A percentile compares a stretch with the other conserved stretches of the same genome.
These are phyloP conservation scores for Albugo laibachii DNA, from an alignment of 352 stramenopile genomes.

Conservation along the genomic window DNA sequence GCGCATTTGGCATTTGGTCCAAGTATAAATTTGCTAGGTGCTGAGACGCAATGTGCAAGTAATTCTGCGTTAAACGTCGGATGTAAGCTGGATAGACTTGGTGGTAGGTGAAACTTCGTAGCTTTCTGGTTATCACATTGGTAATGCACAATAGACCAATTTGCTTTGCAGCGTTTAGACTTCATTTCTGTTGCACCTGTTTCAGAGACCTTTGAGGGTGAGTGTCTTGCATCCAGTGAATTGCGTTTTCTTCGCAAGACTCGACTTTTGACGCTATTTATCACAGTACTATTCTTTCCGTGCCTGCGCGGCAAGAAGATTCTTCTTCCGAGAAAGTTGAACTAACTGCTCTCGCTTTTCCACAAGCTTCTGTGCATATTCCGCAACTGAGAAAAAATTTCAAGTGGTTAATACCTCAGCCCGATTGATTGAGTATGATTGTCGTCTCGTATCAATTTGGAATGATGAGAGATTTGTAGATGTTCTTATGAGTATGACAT, in stretches of 20 bases:
- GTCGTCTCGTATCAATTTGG: slow-evolving; percentile 9
- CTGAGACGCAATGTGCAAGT: background rate
- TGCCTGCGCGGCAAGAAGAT: slow-evolving; percentile 1
- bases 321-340: background rate
- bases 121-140: slow-evolving; percentile 7
- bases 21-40: background rate
- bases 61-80: slow-evolving; percentile 6
- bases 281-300: slow-evolving; percentile 8
- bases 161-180: slow-evolving; percentile 2
- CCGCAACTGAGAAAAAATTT: background rate
- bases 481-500: slow-evolving; percentile 4
- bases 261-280: background rate
- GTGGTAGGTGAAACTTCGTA: slow-evolving; percentile 5
- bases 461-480: slow-evolving; percentile 9
- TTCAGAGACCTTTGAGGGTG: slow-evolving; percentile 2
- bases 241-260: slow-evolving; percentile 1
- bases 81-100: slow-evolving; percentile 1
- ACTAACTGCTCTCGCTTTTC: slow-evolving; percentile 3
- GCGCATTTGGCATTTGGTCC: background rate
- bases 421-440: background rate
- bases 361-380: slow-evolving; percentile 1
- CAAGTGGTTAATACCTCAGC: background rate
- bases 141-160: slow-evolving; percentile 9
- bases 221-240: slow-evolving; percentile 4
- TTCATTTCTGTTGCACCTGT: background rate